Percentiles rank a stretch among this genome's conserved stretches.
These are phyloP conservation scores for Prunus mongolica DNA, from an alignment of 306 rosid genomes.

Conservation along the genomic window DNA sequence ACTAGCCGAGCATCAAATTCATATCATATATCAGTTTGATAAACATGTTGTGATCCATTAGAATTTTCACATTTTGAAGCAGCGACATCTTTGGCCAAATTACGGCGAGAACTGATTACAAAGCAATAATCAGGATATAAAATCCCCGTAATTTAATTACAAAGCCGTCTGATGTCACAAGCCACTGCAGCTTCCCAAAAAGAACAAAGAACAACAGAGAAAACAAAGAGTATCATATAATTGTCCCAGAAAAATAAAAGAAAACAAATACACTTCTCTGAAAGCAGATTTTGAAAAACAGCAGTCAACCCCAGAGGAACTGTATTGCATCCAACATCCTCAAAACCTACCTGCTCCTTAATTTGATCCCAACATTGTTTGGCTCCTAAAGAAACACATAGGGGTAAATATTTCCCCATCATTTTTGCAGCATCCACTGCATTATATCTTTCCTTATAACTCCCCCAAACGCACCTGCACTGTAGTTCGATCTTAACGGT, in stretches of 20 bases:
- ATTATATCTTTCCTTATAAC: slow-evolving; percentile 64
- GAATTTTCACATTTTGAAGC: too few species aligned
- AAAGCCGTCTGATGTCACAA: background rate
- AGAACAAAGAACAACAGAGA: background rate
- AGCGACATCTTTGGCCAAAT: slow-evolving; percentile 4
- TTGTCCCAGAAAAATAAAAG: background rate
- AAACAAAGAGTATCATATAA: background rate
- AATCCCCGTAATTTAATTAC: background rate
- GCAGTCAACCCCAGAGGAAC: background rate
- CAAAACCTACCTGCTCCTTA: background rate
- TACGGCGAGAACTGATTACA: background rate
- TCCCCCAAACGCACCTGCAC: slow-evolving; percentile 37
- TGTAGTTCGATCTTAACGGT: slow-evolving; percentile 26
- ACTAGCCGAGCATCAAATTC: too few species aligned
- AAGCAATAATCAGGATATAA: background rate
- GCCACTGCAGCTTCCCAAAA: background rate
- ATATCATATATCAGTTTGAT: too few species aligned
- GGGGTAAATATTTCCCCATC: background rate
- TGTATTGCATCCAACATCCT: slow-evolving; percentile 4
- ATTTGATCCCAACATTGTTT: background rate
- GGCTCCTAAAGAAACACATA: background rate
- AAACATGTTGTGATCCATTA: too few species aligned
- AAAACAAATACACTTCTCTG: background rate
- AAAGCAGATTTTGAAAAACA: background rate
- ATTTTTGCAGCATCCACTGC: slow-evolving; percentile 71